Conservation (phyloP, 495 filamentous ascomycete species). For the Penicillium cinerascens region DNA sequence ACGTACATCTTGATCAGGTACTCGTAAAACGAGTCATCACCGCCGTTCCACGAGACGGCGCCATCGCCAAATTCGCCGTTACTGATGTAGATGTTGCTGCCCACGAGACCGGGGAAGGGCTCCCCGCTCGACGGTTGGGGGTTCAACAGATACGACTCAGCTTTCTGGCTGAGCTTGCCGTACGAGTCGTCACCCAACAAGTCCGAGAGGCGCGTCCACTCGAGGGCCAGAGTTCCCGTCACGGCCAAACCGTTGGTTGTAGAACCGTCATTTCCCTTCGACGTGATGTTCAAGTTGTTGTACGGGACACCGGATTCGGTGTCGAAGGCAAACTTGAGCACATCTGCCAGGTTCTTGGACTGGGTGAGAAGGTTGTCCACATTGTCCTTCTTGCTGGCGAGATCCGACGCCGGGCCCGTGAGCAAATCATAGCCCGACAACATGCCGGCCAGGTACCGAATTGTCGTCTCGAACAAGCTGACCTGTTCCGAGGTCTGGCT, state of each 20-base stretch:
- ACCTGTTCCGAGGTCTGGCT: conserved; percentile 52
- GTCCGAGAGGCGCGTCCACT: conserved; percentile 83
- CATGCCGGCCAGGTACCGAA: conserved; percentile 79
- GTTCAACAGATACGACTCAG: conserved; percentile 67
- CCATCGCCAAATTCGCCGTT: conserved; percentile 66
- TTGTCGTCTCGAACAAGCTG: conserved; percentile 87
- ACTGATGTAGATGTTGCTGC: conserved; percentile 60
- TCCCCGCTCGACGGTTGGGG: conserved; percentile 59
- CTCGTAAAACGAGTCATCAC: conserved; percentile 83
- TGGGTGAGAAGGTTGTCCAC: conserved; percentile 61
- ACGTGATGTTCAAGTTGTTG: conserved; percentile 64
- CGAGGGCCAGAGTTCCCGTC: conserved; percentile 71
- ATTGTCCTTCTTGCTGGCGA: conserved; percentile 42
- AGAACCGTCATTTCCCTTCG: conserved; percentile 42
- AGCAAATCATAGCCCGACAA: conserved; percentile 81
- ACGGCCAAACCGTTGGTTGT: conserved; percentile 66
- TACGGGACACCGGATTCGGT: conserved; percentile 73
- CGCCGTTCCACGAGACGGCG: conserved; percentile 74
- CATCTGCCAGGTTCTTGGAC: conserved; percentile 64
- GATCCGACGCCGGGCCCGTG: conserved; percentile 59
- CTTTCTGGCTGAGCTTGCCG: conserved; percentile 61
- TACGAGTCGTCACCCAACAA: conserved; percentile 66
- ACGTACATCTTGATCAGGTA: conserved; percentile 94
- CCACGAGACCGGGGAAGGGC: conserved; percentile 77
- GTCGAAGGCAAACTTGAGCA: conserved; percentile 73